phyloP scores from a whole-genome alignment of 2,329 filamentous ascomycete genomes.

The Alternaria ventricosa region DNA sequence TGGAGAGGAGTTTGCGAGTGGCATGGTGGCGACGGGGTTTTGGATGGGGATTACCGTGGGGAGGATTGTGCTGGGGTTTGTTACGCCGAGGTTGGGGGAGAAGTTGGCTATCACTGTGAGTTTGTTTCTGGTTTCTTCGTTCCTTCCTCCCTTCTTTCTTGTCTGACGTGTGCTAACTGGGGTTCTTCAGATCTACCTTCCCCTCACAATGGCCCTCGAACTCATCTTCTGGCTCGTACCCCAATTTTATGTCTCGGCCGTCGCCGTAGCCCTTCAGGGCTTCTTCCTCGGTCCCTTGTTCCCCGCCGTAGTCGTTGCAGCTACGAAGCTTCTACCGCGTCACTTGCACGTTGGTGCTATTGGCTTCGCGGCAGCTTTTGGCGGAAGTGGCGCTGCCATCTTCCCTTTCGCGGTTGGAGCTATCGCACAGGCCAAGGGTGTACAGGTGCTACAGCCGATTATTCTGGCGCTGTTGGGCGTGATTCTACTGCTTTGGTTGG shows the following conservation, averaged over 20 bases:
- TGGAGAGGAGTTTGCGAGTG: constrained; percentile 72
- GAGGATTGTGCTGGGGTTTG: constrained; percentile 74
- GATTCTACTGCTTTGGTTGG: constrained; percentile 60
- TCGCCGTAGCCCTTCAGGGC: constrained; percentile 74
- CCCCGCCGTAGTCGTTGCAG: constrained; percentile 74
- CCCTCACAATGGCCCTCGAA: constrained; percentile 67
- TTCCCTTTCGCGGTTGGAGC: constrained; percentile 72
- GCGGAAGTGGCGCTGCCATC: constrained; percentile 72
- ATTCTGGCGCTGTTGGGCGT: constrained; percentile 61
- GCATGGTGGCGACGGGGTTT: constrained; percentile 79
- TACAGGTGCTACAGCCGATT: constrained; percentile 66
- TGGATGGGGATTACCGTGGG: constrained; percentile 84
- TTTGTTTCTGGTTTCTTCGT: not conserved
- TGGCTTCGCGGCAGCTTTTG: constrained; percentile 80
- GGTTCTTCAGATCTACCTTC: constrained; percentile 63
- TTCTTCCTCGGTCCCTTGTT: constrained; percentile 84
- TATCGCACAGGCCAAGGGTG: constrained; percentile 67
- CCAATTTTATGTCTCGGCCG: constrained; percentile 73
- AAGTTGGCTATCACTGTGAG: constrained; percentile 60
- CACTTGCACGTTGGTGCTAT: constrained; percentile 80
- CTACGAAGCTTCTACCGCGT: constrained; percentile 75
- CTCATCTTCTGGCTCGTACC: constrained; percentile 84
- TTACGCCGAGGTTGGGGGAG: constrained; percentile 77
- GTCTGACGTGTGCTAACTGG: not conserved
- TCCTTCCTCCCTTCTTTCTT: not conserved